phyloP scores from a whole-genome alignment of 1,284 basidiomycete genomes.

The Acaromyces ingoldii region DNA sequence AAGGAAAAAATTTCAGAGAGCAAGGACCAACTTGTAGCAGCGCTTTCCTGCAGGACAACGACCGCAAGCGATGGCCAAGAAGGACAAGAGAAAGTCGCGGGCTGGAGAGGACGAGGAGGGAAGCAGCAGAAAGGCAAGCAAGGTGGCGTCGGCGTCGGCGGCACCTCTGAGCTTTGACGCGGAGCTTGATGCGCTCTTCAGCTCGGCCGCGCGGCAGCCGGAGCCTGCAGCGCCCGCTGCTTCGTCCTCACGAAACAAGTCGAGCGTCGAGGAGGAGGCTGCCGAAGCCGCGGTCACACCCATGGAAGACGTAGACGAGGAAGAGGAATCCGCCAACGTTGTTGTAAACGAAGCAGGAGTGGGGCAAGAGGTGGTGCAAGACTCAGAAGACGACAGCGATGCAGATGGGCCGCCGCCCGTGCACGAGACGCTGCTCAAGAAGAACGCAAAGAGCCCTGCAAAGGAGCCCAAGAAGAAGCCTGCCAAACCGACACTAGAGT shows the following conservation, averaged over 20 bases:
- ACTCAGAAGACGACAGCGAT: slow-evolving; percentile 23
- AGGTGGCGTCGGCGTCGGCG: too few species aligned
- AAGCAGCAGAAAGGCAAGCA: too few species aligned
- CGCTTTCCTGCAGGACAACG: too few species aligned
- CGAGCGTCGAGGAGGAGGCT: slow-evolving; percentile 9
- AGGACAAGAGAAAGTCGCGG: too few species aligned
- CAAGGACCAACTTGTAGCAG: too few species aligned
- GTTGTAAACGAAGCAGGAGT: slow-evolving; percentile 1
- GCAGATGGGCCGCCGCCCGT: slow-evolving; percentile 36
- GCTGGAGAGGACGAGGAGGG: too few species aligned
- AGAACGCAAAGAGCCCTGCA: slow-evolving; percentile 9
- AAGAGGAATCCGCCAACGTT: not conserved
- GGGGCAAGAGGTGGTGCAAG: slow-evolving; percentile 8
- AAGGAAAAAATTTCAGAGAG: too few species aligned
- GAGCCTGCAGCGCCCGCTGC: not conserved
- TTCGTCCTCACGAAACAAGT: not conserved
- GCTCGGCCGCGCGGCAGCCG: not conserved
- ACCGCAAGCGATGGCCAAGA: too few species aligned
- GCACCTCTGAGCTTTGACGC: slow-evolving; percentile 22
- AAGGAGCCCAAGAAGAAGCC: slow-evolving; percentile 26
- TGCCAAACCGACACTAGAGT: slow-evolving; percentile 28
- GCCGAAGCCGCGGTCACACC: slow-evolving; percentile 12
- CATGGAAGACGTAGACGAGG: slow-evolving; percentile 18
- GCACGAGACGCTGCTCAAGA: slow-evolving; percentile 50
- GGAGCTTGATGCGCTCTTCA: slow-evolving; percentile 46